phyloP scores from a whole-genome alignment of 352 stramenopile genomes.

The Thalassiosira livingstoniorum region DNA sequence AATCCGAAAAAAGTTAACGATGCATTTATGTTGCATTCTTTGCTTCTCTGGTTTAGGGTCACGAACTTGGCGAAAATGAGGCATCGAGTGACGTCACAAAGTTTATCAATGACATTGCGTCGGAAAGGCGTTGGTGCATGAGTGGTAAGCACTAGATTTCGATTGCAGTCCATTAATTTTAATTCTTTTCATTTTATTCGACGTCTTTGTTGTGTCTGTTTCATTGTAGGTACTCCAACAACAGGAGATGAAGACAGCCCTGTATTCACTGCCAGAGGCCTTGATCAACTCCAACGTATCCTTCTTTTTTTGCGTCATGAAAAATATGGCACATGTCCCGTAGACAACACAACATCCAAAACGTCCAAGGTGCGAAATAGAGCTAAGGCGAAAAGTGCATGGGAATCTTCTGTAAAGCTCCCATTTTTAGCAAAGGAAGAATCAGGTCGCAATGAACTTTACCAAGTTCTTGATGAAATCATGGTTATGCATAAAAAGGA shows the following conservation, averaged over 20 bases:
- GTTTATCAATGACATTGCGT: conserved; percentile 88
- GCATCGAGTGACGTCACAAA: conserved; percentile 79
- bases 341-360: background rate
- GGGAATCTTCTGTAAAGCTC: conserved; percentile 59
- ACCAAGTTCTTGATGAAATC: conserved; percentile 89
- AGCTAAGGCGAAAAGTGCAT: conserved; percentile 49
- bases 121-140: conserved; percentile 93
- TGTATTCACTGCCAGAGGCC: conserved; percentile 67
- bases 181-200: conserved; percentile 1
- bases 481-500: conserved; percentile 95
- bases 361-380: background rate
- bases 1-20: too few relatives aligned
- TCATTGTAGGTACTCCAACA: conserved; percentile 92
- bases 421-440: conserved; percentile 62
- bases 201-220: conserved; percentile 93
- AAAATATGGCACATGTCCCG: conserved; percentile 83
- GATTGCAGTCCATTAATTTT: background rate
- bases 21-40: background rate
- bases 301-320: conserved; percentile 90
- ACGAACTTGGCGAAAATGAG: conserved; percentile 88
- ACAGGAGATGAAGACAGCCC: conserved; percentile 90
- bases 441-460: conserved; percentile 73
- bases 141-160: conserved; percentile 53
- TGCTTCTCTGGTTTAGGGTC: conserved; percentile 88
- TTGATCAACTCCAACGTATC: conserved; percentile 91